These are phyloP conservation scores for Colletotrichum orchidophilum DNA, from an alignment of 2,329 filamentous ascomycete genomes.

Conservation along the genomic window DNA sequence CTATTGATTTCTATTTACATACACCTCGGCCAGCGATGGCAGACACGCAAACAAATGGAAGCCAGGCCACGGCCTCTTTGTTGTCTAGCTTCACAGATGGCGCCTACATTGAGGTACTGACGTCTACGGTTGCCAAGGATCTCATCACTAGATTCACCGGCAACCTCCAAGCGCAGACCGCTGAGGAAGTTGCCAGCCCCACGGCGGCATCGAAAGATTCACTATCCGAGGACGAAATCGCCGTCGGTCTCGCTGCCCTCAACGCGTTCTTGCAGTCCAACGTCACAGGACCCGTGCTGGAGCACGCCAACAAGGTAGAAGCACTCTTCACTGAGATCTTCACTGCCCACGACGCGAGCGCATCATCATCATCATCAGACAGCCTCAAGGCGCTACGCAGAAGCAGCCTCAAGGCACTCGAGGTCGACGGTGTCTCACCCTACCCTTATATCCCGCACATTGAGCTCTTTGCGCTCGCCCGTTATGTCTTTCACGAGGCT, in stretches of 20 bases:
- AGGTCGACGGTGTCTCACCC: conserved; percentile 84
- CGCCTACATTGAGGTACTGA: conserved; percentile 28
- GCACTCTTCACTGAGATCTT: conserved; percentile 50
- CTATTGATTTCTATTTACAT: neutral
- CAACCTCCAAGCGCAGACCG: conserved; percentile 5
- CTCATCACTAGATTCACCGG: conserved; percentile 12
- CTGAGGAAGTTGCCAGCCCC: neutral
- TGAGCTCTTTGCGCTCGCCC: conserved; percentile 83
- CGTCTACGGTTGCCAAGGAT: neutral
- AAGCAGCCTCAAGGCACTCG: conserved; percentile 60
- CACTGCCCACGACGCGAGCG: conserved; percentile 28
- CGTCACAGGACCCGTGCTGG: conserved; percentile 86
- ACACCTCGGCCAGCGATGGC: neutral
- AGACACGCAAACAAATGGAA: neutral
- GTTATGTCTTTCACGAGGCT: conserved; percentile 52
- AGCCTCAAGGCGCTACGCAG: conserved; percentile 51
- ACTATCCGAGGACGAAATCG: conserved; percentile 41
- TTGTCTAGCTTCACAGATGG: conserved; percentile 1
- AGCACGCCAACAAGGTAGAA: conserved; percentile 43
- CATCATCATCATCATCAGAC: neutral
- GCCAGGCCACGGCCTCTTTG: neutral
- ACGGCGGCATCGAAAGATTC: neutral
- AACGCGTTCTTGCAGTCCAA: conserved; percentile 86
- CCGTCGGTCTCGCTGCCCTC: conserved; percentile 74
- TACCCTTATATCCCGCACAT: conserved; percentile 87